Conservation (phyloP, 352 stramenopile genomes). For the Phytophthora pluvialis region DNA sequence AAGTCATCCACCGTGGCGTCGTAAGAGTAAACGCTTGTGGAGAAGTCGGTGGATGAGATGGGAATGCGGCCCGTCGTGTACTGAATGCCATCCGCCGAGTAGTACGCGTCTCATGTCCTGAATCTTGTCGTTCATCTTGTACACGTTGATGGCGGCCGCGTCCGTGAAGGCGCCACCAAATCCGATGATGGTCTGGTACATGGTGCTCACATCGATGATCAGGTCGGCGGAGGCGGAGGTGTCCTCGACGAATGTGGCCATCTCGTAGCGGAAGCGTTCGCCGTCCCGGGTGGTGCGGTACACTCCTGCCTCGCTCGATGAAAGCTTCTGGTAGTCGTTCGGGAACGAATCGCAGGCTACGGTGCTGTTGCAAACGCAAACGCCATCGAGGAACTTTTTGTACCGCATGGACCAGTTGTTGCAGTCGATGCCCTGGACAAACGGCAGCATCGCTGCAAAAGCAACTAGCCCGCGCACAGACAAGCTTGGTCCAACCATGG, state of each 20-base stretch:
- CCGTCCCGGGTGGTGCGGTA: conserved; percentile 55
- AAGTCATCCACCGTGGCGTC: conserved; percentile 44
- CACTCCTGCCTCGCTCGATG: conserved; percentile 39
- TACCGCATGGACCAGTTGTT: conserved; percentile 53
- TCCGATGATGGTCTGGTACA: conserved; percentile 70
- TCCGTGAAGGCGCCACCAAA: conserved; percentile 90
- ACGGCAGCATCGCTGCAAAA: background rate
- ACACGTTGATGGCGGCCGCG: conserved; percentile 71
- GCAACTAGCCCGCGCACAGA: background rate
- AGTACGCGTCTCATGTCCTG: conserved; percentile 74
- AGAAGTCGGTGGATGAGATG: conserved; percentile 87
- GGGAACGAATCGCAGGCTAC: conserved; percentile 44
- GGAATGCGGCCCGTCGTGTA: conserved; percentile 77
- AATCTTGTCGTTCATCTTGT: conserved; percentile 55
- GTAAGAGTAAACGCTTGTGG: conserved; percentile 57
- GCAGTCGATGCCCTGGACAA: conserved; percentile 19
- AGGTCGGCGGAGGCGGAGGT: conserved; percentile 34
- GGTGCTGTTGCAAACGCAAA: conserved; percentile 62
- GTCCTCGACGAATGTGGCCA: conserved; percentile 24
- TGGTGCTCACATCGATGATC: conserved; percentile 41
- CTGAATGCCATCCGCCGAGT: conserved; percentile 57
- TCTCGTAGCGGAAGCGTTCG: conserved; percentile 55
- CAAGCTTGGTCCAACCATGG: conserved; percentile 6
- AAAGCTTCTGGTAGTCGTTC: conserved; percentile 40
- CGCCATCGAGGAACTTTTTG: conserved; percentile 48